Conservation (phyloP, 1,139 yeast species). For the Citeromyces hawaiiensis region DNA sequence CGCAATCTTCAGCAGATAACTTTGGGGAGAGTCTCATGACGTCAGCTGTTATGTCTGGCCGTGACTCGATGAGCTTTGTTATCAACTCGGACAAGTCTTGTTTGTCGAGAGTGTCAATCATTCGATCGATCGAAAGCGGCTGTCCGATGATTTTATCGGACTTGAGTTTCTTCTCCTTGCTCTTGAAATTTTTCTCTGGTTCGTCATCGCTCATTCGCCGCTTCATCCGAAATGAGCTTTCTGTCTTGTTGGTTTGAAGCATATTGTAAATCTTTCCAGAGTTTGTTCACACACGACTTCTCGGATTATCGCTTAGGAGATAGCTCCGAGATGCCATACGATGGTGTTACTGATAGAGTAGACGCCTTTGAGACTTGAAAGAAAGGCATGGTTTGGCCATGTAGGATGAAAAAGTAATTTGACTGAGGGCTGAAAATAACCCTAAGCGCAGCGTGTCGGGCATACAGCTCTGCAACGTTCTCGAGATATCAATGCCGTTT, state of each 20-base stretch:
- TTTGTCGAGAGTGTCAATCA: slow-evolving; percentile 57
- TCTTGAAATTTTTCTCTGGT: not conserved
- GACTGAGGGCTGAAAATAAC: too few relatives aligned
- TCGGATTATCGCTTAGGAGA: too few relatives aligned
- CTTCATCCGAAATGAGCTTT: not conserved
- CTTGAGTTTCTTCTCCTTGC: not conserved
- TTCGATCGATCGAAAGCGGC: slow-evolving; percentile 18
- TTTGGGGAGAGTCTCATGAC: slow-evolving; percentile 42
- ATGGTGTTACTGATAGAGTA: too few relatives aligned
- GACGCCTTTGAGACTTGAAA: too few relatives aligned
- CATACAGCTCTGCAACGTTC: too few relatives aligned
- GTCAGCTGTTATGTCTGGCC: slow-evolving; percentile 50
- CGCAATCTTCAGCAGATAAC: slow-evolving; percentile 39
- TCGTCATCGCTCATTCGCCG: not conserved
- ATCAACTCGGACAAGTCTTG: slow-evolving; percentile 39
- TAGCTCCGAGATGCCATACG: too few relatives aligned
- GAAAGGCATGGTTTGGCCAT: too few relatives aligned
- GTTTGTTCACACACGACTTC: not conserved
- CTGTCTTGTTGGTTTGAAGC: not conserved
- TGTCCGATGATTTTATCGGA: not conserved
- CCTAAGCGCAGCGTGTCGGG: too few relatives aligned
- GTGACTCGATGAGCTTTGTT: slow-evolving; percentile 34
- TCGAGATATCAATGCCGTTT: too few relatives aligned
- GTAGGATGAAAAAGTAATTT: too few relatives aligned
- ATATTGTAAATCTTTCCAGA: not conserved